A percentile compares a stretch with the other conserved stretches of the same genome.
Conservation (phyloP, 2,329 filamentous ascomycete species). For the Eurotiales sp. region DNA sequence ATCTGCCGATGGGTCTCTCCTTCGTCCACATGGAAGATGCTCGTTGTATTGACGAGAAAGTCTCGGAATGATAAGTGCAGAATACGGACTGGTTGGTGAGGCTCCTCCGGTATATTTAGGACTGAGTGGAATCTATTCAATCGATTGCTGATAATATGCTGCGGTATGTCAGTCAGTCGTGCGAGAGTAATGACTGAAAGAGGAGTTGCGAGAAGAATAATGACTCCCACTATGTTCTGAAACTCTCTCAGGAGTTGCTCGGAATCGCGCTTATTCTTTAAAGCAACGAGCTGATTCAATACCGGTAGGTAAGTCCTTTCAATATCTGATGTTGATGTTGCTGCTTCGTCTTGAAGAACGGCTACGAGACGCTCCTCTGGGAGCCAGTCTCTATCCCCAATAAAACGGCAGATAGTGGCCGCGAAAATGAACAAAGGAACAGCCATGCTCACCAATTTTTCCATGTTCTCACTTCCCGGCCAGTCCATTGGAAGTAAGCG, state of each 20-base stretch:
- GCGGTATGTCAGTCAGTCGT: background rate
- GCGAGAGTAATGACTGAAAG: background rate
- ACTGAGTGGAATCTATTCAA: constrained; percentile 19
- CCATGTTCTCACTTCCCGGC: background rate
- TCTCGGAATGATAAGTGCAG: constrained; percentile 30
- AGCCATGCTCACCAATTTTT: background rate
- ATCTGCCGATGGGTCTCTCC: constrained; percentile 24
- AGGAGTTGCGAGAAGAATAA: background rate
- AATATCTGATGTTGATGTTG: background rate
- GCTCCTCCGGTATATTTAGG: constrained; percentile 14
- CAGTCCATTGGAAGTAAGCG: background rate
- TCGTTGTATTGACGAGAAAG: constrained; percentile 28
- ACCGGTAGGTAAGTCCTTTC: constrained; percentile 1
- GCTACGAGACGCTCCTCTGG: background rate
- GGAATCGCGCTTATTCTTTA: background rate
- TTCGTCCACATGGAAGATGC: too few species aligned
- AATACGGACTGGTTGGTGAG: constrained; percentile 16
- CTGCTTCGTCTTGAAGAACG: background rate
- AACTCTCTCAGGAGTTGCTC: background rate
- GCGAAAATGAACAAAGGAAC: background rate
- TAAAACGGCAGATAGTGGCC: background rate
- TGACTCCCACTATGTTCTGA: background rate
- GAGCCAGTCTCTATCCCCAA: background rate
- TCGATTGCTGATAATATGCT: background rate
- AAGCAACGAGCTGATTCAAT: background rate